phyloP scores from a whole-genome alignment of 148 eudicot species.

The Rhododendron griersonianum region DNA sequence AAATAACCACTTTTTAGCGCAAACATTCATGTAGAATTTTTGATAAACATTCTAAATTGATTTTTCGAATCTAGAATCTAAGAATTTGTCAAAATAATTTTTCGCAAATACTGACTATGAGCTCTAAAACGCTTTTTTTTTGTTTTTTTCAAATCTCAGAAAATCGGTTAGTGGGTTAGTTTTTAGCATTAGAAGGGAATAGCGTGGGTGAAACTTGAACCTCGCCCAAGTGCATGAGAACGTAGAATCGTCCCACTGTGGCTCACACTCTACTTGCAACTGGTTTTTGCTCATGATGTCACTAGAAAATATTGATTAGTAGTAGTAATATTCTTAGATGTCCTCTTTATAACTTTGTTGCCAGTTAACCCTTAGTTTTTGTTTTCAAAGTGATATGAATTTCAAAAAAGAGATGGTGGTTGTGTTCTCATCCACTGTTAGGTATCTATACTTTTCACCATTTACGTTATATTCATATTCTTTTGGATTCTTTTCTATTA shows the following conservation, averaged over 20 bases:
- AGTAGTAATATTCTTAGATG: background rate
- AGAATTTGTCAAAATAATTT: too few relatives aligned
- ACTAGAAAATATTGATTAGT: background rate
- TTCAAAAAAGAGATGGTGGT: background rate
- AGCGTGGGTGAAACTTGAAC: background rate
- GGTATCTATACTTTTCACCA: background rate
- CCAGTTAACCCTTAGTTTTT: too few relatives aligned
- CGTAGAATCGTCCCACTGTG: background rate
- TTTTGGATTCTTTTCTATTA: background rate
- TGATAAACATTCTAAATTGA: too few relatives aligned
- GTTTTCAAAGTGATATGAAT: too few relatives aligned
- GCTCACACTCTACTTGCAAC: background rate
- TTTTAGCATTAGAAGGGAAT: background rate
- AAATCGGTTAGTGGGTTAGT: too few relatives aligned
- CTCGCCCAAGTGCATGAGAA: background rate
- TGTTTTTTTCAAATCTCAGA: too few relatives aligned
- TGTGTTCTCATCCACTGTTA: background rate
- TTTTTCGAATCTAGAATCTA: too few relatives aligned
- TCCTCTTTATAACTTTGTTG: background rate
- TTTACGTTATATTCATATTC: background rate
- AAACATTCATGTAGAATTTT: too few relatives aligned
- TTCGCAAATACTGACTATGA: too few relatives aligned
- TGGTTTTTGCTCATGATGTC: background rate
- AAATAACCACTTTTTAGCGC: too few relatives aligned
- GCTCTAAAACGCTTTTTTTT: too few relatives aligned